phyloP scores from a whole-genome alignment of 2,329 filamentous ascomycete genomes.

The Aspergillus brunneoviolaceus region DNA sequence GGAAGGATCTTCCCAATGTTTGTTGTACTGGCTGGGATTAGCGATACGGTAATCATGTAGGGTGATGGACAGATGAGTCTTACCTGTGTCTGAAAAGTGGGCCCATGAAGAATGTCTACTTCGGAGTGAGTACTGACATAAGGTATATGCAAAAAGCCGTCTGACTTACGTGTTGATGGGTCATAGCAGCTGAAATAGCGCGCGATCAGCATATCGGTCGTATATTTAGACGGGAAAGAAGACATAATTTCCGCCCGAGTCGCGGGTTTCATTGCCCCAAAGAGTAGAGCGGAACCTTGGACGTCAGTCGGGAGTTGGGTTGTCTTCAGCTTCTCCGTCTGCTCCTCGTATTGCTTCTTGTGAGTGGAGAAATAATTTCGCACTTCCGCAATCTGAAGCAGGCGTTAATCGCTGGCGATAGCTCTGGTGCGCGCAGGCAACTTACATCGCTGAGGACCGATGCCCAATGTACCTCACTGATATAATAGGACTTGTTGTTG shows the following conservation, averaged over 20 bases:
- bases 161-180: conserved; percentile 57
- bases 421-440: neutral
- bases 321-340: conserved; percentile 72
- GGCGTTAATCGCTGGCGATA: conserved; percentile 11
- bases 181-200: conserved; percentile 87
- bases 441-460: conserved; percentile 69
- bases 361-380: conserved; percentile 84
- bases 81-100: conserved; percentile 77
- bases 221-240: conserved; percentile 75
- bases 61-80: conserved; percentile 7
- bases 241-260: conserved; percentile 75
- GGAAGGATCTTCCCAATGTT: conserved; percentile 60
- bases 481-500: conserved; percentile 73
- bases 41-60: neutral
- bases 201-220: conserved; percentile 79
- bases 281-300: conserved; percentile 73
- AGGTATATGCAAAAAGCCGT: neutral
- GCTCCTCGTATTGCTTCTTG: conserved; percentile 84
- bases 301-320: conserved; percentile 57
- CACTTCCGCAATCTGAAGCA: conserved; percentile 74
- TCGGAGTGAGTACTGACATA: conserved; percentile 6
- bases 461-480: conserved; percentile 83
- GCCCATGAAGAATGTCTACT: conserved; percentile 72
- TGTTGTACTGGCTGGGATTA: conserved; percentile 53
- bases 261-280: conserved; percentile 68